Evolutionary conservation across 257 asterid species (phyloP), one percentile per base, ranked within the genome.

Genomic region (Primulina tabacum): DNA sequence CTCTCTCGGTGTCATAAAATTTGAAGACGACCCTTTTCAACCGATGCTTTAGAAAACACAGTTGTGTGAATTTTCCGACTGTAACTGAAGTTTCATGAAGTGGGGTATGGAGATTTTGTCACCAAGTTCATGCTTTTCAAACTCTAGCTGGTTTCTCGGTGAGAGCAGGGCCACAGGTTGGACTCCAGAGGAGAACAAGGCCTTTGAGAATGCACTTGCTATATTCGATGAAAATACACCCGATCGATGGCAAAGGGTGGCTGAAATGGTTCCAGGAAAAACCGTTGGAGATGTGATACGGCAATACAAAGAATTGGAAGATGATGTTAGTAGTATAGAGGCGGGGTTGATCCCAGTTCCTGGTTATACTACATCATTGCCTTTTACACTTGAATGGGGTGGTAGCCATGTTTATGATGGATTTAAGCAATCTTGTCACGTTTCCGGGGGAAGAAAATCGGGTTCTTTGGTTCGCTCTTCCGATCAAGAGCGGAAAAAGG

Each of bases 181-280:
- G 99, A 94, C 97, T 4, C 79, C 86, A 0, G 88, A 86, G 3
- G 97, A 94, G 76, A 94, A 94, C 83, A 94, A 94, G 77, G 86
- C 85, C 5, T 94, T 94, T 38, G 99, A 94, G 81, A 88, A 88
- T 75, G 97, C 97, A 10, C 90, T 94, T 24, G 99, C 99, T 0
- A 52, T 82, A 77, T 86, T 79, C 79, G 99, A 94, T 67, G 92
- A 88, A 56, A 85, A 81, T 8, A 88, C 95, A 9, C 99, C 99
- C 0, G 94, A 91, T 68, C 83, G 97, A 59, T 94, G 99, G 99
- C 88, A 75, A 66, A 91, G 71, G 64, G 97, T 94, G 3, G 99
- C 99, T 0, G 85, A 77, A 29, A 86, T 88, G 97, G 99, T 94
- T 16, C 97, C 99, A 0, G 97, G 97, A 11, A 94, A 94, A 68